Evolutionary conservation across 805 yeast species (phyloP).

Genomic region (Candida bentonensis): DNA sequence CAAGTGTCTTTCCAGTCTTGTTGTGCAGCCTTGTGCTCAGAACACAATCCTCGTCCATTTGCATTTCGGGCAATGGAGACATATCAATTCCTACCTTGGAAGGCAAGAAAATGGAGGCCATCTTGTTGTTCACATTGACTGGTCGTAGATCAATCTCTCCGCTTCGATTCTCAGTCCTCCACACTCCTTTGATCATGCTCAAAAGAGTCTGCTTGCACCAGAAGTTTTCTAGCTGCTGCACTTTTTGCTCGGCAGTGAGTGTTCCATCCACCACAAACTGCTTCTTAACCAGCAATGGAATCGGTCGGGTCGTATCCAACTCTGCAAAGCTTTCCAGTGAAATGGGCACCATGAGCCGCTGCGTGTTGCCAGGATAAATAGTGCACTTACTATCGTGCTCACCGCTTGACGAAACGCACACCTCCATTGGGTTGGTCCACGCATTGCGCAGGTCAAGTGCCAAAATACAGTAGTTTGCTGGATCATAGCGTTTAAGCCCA

Average conservation of each 20-base stretch:
- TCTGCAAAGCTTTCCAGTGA: slow-evolving; percentile 34
- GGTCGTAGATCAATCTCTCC: slow-evolving; percentile 60
- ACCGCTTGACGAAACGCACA: slow-evolving; percentile 15
- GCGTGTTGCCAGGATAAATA: slow-evolving; percentile 16
- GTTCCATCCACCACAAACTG: slow-evolving; percentile 46
- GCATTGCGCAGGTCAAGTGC: slow-evolving; percentile 69
- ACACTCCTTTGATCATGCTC: slow-evolving; percentile 43
- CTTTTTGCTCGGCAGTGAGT: slow-evolving; percentile 40
- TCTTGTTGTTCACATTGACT: slow-evolving; percentile 43
- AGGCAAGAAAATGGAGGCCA: slow-evolving; percentile 37
- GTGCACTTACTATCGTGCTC: slow-evolving; percentile 1
- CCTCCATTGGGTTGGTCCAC: slow-evolving; percentile 42
- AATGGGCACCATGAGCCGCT: slow-evolving; percentile 61
- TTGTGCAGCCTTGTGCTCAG: slow-evolving; percentile 39
- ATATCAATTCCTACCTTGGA: slow-evolving; percentile 6
- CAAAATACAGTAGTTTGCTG: slow-evolving; percentile 45
- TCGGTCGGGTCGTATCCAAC: slow-evolving; percentile 32
- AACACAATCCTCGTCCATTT: slow-evolving; percentile 36
- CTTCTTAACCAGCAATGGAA: slow-evolving; percentile 58
- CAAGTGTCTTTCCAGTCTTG: slow-evolving; percentile 26
- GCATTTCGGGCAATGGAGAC: slow-evolving; percentile 11
- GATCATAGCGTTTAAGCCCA: slow-evolving; percentile 17
- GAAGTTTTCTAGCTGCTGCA: slow-evolving; percentile 46
- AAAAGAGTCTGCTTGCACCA: slow-evolving; percentile 70
- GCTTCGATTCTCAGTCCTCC: slow-evolving; percentile 28